These are phyloP conservation scores for Aquilaria sinensis DNA, from an alignment of 345 rosid species.

Conservation along the genomic window DNA sequence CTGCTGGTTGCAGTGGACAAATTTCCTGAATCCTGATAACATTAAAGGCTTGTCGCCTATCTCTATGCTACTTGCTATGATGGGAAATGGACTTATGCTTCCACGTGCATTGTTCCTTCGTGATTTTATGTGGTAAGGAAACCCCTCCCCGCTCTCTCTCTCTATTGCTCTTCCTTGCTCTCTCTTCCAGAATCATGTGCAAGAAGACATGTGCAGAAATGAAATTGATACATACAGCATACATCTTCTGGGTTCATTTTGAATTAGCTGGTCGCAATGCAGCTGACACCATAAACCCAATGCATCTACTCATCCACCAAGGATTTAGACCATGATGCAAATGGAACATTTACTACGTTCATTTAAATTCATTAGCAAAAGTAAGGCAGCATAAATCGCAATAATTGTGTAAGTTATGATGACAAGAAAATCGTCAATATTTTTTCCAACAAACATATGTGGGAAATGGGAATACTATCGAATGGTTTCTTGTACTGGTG, in stretches of 20 bases:
- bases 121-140: conserved; percentile 87
- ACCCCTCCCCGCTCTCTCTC: not conserved
- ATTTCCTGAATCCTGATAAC: conserved; percentile 74
- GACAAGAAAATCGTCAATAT: too few relatives aligned
- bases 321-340: too few relatives aligned
- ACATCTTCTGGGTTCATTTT: not conserved
- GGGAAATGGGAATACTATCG: too few relatives aligned
- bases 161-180: not conserved
- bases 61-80: conserved; percentile 86
- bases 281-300: not conserved
- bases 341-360: too few relatives aligned
- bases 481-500: too few relatives aligned
- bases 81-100: conserved; percentile 87
- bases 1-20: conserved; percentile 70
- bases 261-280: not conserved
- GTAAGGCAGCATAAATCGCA: too few relatives aligned
- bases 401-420: too few relatives aligned
- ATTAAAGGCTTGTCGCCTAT: conserved; percentile 78
- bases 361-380: too few relatives aligned
- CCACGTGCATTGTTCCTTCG: conserved; percentile 91
- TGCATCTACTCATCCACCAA: too few relatives aligned
- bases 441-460: too few relatives aligned
- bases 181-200: not conserved
- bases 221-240: too few relatives aligned
- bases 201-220: too few relatives aligned